Evolutionary conservation across 2,329 filamentous ascomycete species (phyloP).

Genomic region (Cercospora sp.): DNA sequence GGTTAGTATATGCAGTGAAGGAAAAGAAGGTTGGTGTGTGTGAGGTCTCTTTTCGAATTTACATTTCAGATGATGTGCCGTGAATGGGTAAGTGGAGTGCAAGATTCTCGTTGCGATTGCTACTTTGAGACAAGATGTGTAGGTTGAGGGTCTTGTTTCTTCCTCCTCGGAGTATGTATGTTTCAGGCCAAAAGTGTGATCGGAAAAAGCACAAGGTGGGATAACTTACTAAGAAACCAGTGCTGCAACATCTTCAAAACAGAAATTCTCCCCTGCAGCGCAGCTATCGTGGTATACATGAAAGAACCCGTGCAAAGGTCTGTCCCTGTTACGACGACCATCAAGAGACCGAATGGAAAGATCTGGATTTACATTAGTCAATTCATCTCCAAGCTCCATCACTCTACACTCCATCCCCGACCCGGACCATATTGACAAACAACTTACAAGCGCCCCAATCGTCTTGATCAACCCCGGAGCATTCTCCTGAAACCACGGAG

Average conservation of each 20-base stretch:
- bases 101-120: not conserved
- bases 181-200: no score
- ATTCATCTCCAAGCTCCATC: no score
- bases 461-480: slow-evolving; percentile 38
- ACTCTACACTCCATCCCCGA: no score
- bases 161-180: no score
- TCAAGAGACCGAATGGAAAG: slow-evolving; percentile 40
- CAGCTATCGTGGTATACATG: slow-evolving; percentile 47
- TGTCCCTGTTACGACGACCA: slow-evolving; percentile 38
- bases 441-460: slow-evolving; percentile 30
- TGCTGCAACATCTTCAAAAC: slow-evolving; percentile 31
- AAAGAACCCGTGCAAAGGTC: slow-evolving; percentile 39
- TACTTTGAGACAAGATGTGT: not conserved
- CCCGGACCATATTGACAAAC: no score
- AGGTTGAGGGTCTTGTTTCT: no score
- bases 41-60: not conserved
- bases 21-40: not conserved
- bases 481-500: slow-evolving; percentile 39
- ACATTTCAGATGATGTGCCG: not conserved
- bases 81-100: not conserved
- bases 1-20: not conserved
- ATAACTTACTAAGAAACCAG: slow-evolving; percentile 30
- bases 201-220: no score
- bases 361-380: no score
- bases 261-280: slow-evolving; percentile 43